Base-by-base conservation (phyloP, 2,329 filamentous ascomycete species). In the Scortechinia acanthostroma region DNA sequence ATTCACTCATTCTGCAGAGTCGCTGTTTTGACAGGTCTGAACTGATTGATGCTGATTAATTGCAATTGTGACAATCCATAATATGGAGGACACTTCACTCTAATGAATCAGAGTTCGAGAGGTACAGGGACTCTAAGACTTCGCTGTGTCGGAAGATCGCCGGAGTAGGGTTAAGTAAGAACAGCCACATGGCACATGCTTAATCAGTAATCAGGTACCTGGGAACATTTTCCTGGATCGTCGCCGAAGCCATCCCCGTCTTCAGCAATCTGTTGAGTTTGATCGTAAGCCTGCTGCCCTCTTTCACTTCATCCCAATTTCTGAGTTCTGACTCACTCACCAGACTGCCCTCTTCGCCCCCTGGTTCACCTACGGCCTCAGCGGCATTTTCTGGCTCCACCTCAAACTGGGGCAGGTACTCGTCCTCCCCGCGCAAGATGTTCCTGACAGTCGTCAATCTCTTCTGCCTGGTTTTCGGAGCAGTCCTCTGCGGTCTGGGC, bases 261-360 rank as follows among this genome's bases (percentile, higher is more conserved):
- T 81, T 80, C 58, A 69, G 69, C 47, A 59, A 72, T 5, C 58
- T 80, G 17, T 57, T 80, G n/a, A 68, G 66, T 13, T 55, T 80
- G 44, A 72, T 78, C 50, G 66, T 52, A 47, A 47, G 51, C 45
- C 19, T 30, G 10, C 25, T n/a, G 10, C 25, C 25, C 25, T 30
- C n/a, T n/a, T n/a, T n/a, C 25, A 10, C 25, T 30, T 10, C 25
- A 30, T 10, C 25, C 10, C n/a, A n/a, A 30, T 10, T n/a, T 10
- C 25, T 10, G 10, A n/a, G n/a, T 10, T n/a, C 25, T 10, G 10
- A 30, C 25, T 30, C 10, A 30, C 10, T 10, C 10, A 10, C n/a
- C 25, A 30, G 25, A 30, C 25, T 30, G 35, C 35, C 6, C 17
- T 40, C 10, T 40, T 40, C 17, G 35, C 35, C 6, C 14, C 13